Evolutionary conservation across 345 rosid genomes (phyloP), one percentile per base, ranked within the genome.

Genomic region (Syzygium jambos): DNA sequence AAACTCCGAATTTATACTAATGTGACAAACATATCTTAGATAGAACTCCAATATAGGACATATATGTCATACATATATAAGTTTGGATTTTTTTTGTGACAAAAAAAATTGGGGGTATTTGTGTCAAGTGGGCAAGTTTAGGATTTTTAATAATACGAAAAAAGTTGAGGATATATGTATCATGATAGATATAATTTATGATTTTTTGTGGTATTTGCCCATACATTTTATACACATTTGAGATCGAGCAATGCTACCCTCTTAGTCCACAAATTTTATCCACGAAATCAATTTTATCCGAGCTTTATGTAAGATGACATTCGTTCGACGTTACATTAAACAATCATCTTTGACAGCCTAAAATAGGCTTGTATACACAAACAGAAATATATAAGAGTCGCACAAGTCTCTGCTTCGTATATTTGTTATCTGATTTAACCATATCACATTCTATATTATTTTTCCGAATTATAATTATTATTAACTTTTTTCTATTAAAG

Each of bases 191-290:
- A 38, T 3, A 38, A 4, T 38, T 38, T 38, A 38, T 3, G 41
- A 38, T 38, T 38, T 3, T 38, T 38, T 38, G 41, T 3, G 41
- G 4, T 38, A 38, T 38, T 38, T 38, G 3, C 41, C 41, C 41
- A 38, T 38, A 38, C 41, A 38, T n/a, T 3, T 4, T 57, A 57
- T 59, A 59, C 65, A 59, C 65, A 59, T 59, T 27, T 27, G 0
- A 59, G 0, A 27, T 59, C 65, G 0, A 59, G 0, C 1, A 27
- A 11, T 27, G 10, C 4, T 59, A 11, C 30, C 30, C 30, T 27
- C 65, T 59, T 1, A 2, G 0, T 59, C 30, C 30, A 0, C 65
- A n/a, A 59, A 1, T 0, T 59, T 11, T 5, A 27, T 59, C 16
- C 8, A 59, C 7, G 1, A 9, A 59, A 2, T 59, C 11, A 25